Base-by-base conservation (phyloP, 2,329 filamentous ascomycete genomes). In the Cadophora sp. region DNA sequence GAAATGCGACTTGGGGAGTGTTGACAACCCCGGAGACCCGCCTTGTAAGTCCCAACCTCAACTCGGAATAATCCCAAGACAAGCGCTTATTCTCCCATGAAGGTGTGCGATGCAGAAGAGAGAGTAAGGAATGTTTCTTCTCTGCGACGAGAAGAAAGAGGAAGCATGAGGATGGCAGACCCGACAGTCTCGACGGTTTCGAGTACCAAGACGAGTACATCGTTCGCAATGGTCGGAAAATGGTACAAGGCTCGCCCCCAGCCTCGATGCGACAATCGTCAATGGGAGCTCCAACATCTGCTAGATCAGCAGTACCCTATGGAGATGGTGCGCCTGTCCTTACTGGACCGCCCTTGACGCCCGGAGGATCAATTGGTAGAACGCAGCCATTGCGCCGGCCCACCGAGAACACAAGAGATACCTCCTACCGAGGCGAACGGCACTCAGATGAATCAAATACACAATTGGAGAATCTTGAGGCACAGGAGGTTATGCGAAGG, bases 71-170 rank as follows among this genome's bases (percentile, higher is more conserved):
- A 58, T 24, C 31, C 4, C n/a, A 37, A 16, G 34, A 19, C n/a
- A 40, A 43, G n/a, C 34, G 22, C 56, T 59, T 43, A 43, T 16
- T 16, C 7, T 19, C 4, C 34, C 19, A 22, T 43, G 7, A 26
- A 59, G 56, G 56, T 80, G 92, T 95, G 68, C 90, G 96, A 77
- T 99, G 96, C 79, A 91, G 94, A 64, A 90, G 96, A 73, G 96
- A 99, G 83, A 93, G 91, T 82, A 98, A 98, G 80, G 91, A 97
- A 76, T 99, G 96, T 83, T 97, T 91, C 85, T 99, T 99, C 84
- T 97, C 94, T 71, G 93, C 94, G 24, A 98, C 94, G 37, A 87
- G 96, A 62, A 90, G 96, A 77, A 98, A 98, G 88, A 89, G 94
- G 78, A 97, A 96, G 85, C 86, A 86, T 59, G 83, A 92, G 73